Percentiles rank a stretch among this genome's conserved stretches.
phyloP scores from a whole-genome alignment of 257 asterid genomes.

The Solanum tarijense region DNA sequence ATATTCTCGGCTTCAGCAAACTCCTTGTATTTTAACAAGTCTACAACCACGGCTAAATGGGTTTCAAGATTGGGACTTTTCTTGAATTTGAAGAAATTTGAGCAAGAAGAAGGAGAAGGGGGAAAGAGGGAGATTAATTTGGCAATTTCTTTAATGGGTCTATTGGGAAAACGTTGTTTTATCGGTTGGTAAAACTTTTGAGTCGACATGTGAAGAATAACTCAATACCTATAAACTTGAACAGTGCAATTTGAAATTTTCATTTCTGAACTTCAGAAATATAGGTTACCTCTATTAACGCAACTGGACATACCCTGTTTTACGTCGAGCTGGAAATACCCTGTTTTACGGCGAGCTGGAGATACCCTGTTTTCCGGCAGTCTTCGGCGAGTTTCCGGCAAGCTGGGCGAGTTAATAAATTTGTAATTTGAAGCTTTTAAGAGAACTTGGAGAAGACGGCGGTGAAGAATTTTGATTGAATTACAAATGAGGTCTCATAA shows the following conservation, averaged over 20 bases:
- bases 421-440: no score
- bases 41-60: constrained; percentile 13
- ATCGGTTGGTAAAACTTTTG: constrained; percentile 23
- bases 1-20: constrained; percentile 51
- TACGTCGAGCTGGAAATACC: no score
- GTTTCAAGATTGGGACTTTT: constrained; percentile 43
- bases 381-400: no score
- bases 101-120: constrained; percentile 40
- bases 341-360: no score
- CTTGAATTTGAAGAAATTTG: constrained; percentile 46
- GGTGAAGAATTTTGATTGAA: background rate
- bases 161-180: constrained; percentile 12
- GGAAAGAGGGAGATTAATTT: background rate
- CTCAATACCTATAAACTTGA: background rate
- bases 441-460: background rate
- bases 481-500: background rate
- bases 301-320: no score
- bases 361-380: no score
- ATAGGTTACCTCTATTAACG: background rate
- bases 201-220: constrained; percentile 28
- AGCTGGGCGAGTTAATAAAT: no score
- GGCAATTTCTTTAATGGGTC: background rate
- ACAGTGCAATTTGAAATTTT: background rate
- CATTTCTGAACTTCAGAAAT: no score
- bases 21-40: constrained; percentile 36